A percentile compares a stretch with the other conserved stretches of the same genome.
These are phyloP conservation scores for Fusarium agapanthi DNA, from an alignment of 2,329 filamentous ascomycete species.

Conservation along the genomic window DNA sequence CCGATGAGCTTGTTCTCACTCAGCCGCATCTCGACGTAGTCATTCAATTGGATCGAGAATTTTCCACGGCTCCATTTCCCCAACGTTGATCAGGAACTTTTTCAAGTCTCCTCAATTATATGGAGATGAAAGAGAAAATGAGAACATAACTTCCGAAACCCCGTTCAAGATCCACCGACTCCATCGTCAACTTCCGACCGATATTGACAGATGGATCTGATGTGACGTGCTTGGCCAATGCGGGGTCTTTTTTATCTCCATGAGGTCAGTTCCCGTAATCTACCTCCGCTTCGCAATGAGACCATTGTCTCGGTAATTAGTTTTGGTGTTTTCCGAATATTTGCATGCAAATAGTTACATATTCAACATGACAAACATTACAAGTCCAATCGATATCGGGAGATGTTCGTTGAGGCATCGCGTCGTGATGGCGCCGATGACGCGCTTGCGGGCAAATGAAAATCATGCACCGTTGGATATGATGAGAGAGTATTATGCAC, in stretches of 20 bases:
- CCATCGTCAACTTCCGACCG: slow-evolving; percentile 10
- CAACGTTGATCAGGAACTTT: background rate
- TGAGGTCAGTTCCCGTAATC: background rate
- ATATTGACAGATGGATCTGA: slow-evolving; percentile 6
- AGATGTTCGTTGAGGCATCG: slow-evolving; percentile 12
- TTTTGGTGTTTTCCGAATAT: background rate
- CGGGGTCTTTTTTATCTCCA: slow-evolving; percentile 1
- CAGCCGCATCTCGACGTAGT: background rate
- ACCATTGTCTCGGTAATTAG: background rate
- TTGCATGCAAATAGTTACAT: background rate
- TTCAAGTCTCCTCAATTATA: background rate
- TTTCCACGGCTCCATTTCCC: background rate
- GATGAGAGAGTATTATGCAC: slow-evolving; percentile 19
- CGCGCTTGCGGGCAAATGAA: slow-evolving; percentile 1
- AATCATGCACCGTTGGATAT: slow-evolving; percentile 9
- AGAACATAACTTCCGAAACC: slow-evolving; percentile 9
- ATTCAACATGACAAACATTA: background rate
- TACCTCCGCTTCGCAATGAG: background rate
- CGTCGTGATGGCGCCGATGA: slow-evolving; percentile 23
- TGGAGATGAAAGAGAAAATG: background rate
- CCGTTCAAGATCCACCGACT: slow-evolving; percentile 2
- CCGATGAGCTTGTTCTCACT: background rate
- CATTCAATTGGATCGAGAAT: background rate
- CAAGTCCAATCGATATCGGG: background rate
- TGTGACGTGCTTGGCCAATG: slow-evolving; percentile 11